A percentile compares a stretch with the other conserved stretches of the same genome.
phyloP scores from a whole-genome alignment of 2,329 filamentous ascomycete genomes.

The Didymella exigua region DNA sequence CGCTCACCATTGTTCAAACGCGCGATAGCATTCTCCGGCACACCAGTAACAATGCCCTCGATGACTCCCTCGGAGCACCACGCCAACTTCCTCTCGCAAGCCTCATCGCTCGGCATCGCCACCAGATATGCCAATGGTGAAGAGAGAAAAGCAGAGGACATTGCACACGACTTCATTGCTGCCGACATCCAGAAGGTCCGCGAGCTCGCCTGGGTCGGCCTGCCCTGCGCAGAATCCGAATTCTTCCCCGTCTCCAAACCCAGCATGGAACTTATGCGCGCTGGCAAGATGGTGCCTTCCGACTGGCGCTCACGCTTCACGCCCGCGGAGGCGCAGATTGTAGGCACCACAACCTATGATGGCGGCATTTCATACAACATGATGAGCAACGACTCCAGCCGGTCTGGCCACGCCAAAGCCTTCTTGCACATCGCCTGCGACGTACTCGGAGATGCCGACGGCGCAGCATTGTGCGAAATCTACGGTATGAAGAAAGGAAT shows the following conservation, averaged over 20 bases:
- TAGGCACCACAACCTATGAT: slow-evolving; percentile 23
- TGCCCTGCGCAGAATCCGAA: slow-evolving; percentile 16
- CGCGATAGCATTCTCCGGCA: slow-evolving; percentile 21
- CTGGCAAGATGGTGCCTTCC: slow-evolving; percentile 5
- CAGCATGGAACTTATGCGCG: slow-evolving; percentile 8
- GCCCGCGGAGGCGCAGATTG: slow-evolving; percentile 20
- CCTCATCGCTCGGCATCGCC: slow-evolving; percentile 6
- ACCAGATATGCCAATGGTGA: background rate
- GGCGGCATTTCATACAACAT: slow-evolving; percentile 27
- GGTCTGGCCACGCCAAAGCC: slow-evolving; percentile 10
- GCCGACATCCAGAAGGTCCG: slow-evolving; percentile 14
- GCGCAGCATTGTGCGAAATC: slow-evolving; percentile 1
- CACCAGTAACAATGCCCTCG: slow-evolving; percentile 23
- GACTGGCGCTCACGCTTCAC: slow-evolving; percentile 4
- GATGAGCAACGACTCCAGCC: slow-evolving; percentile 16
- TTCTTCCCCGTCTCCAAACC: slow-evolving; percentile 17
- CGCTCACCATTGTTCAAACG: slow-evolving; percentile 21
- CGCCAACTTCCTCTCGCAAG: slow-evolving; percentile 17
- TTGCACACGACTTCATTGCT: slow-evolving; percentile 13
- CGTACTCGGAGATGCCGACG: slow-evolving; percentile 2
- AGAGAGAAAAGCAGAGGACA: background rate
- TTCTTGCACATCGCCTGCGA: slow-evolving; percentile 7
- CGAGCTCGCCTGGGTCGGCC: slow-evolving; percentile 22
- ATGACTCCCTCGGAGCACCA: slow-evolving; percentile 21
- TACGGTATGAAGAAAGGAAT: slow-evolving; percentile 3